Conservation (phyloP, 257 asterid genomes). For the Verbena officinalis region DNA sequence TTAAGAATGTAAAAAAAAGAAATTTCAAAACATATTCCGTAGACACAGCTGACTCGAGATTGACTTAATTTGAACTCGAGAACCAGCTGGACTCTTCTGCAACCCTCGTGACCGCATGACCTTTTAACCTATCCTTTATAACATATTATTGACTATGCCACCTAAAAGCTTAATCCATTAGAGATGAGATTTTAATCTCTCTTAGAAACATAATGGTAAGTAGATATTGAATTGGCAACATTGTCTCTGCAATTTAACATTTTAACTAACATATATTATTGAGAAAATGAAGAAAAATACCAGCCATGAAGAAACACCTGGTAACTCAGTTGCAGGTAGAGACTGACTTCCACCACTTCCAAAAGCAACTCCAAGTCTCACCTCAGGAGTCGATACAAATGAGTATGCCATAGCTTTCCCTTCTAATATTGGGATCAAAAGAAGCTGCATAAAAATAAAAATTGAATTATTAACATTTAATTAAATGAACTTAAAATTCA, state of each 20-base stretch:
- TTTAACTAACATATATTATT: background rate
- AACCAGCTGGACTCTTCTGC: too few relatives aligned
- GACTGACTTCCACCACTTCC: slow-evolving; percentile 99
- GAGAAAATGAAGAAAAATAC: slow-evolving; percentile 38
- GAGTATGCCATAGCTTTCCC: slow-evolving; percentile 88
- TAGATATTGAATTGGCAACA: background rate
- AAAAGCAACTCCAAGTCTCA: slow-evolving; percentile 90
- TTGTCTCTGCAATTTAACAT: background rate
- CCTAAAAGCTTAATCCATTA: too few relatives aligned
- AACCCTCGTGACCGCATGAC: too few relatives aligned
- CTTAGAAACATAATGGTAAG: too few relatives aligned
- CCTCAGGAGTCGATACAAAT: slow-evolving; percentile 84
- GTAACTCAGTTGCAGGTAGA: slow-evolving; percentile 95
- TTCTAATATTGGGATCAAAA: slow-evolving; percentile 81
- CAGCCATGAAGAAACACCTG: slow-evolving; percentile 99
- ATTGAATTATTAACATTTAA: slow-evolving; percentile 1
- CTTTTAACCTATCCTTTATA: too few relatives aligned
- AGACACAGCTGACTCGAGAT: too few relatives aligned
- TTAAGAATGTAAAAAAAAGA: too few relatives aligned
- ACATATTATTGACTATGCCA: too few relatives aligned
- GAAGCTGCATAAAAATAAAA: slow-evolving; percentile 63
- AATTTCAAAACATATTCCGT: too few relatives aligned
- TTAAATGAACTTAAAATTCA: background rate
- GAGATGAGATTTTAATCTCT: too few relatives aligned
- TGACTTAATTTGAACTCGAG: too few relatives aligned